Evolutionary conservation across 305 asterid species (phyloP).

Genomic region (Fraxinus baroniana): DNA sequence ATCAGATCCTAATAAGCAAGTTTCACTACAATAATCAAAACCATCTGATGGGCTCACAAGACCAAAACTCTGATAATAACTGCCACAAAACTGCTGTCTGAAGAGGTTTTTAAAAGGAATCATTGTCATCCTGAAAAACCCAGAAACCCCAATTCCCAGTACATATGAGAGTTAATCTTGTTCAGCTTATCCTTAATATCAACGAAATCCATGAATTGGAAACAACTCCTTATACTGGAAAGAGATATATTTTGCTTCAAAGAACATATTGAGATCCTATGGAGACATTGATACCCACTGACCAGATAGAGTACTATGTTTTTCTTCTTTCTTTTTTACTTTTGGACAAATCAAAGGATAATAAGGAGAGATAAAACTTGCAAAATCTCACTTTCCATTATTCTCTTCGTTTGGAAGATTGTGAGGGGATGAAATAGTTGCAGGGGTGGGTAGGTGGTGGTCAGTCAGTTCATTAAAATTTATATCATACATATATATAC

Average conservation of each 20-base stretch:
- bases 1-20: constrained; percentile 44
- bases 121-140: constrained; percentile 57
- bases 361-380: constrained; percentile 37
- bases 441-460: constrained; percentile 47
- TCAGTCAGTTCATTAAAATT: constrained; percentile 47
- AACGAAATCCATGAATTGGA: constrained; percentile 27
- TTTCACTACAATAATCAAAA: constrained; percentile 18
- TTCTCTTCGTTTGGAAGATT: constrained; percentile 78
- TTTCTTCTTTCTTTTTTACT: no score
- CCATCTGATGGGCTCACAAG: constrained; percentile 29
- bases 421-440: constrained; percentile 39
- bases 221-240: neutral
- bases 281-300: constrained; percentile 41
- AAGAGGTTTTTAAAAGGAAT: constrained; percentile 35
- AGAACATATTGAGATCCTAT: constrained; percentile 23
- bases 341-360: neutral
- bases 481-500: neutral
- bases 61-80: constrained; percentile 21
- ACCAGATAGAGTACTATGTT: constrained; percentile 23
- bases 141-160: constrained; percentile 25
- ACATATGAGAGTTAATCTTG: neutral
- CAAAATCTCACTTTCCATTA: constrained; percentile 66
- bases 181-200: neutral
- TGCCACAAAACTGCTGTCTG: constrained; percentile 23
- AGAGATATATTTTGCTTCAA: constrained; percentile 28